Evolutionary conservation across 2,329 filamentous ascomycete genomes (phyloP).

Genomic region (Colletotrichum simmondsii): DNA sequence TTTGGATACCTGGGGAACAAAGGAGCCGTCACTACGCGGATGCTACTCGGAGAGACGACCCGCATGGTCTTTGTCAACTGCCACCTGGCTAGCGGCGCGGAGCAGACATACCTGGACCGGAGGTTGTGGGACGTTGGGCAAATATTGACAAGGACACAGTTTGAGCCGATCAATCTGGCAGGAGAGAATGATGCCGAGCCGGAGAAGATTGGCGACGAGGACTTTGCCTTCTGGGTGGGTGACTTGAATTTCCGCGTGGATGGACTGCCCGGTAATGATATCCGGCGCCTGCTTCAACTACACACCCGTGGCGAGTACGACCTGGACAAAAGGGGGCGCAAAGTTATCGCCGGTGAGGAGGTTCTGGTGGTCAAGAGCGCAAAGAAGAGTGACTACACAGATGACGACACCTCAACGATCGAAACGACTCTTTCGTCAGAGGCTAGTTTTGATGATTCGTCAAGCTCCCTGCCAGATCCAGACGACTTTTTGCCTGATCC

Average conservation of each 20-base stretch:
- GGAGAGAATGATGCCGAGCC: conserved; percentile 74
- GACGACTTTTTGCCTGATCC: conserved; percentile 76
- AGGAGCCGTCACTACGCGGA: conserved; percentile 83
- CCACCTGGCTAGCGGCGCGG: conserved; percentile 88
- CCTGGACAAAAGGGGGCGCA: conserved; percentile 53
- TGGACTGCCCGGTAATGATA: conserved; percentile 88
- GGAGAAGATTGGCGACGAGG: conserved; percentile 85
- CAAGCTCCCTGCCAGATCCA: conserved; percentile 64
- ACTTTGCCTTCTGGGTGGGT: conserved; percentile 96
- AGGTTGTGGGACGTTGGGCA: conserved; percentile 91
- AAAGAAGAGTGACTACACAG: conserved; percentile 48
- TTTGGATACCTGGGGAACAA: conserved; percentile 98
- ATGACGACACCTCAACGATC: conserved; percentile 54
- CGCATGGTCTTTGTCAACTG: conserved; percentile 90
- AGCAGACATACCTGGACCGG: conserved; percentile 80
- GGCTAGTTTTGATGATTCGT: conserved; percentile 50
- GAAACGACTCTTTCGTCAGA: conserved; percentile 42
- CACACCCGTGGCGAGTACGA: conserved; percentile 85
- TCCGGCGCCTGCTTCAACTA: conserved; percentile 83
- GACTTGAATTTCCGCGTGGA: conserved; percentile 96
- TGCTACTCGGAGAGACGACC: conserved; percentile 91
- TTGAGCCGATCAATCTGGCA: conserved; percentile 76
- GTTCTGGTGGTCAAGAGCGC: conserved; percentile 42
- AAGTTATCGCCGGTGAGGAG: conserved; percentile 56
- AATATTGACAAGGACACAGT: conserved; percentile 79